These are phyloP conservation scores for Esteya vermicola DNA, from an alignment of 2,329 filamentous ascomycete species.

Conservation along the genomic window DNA sequence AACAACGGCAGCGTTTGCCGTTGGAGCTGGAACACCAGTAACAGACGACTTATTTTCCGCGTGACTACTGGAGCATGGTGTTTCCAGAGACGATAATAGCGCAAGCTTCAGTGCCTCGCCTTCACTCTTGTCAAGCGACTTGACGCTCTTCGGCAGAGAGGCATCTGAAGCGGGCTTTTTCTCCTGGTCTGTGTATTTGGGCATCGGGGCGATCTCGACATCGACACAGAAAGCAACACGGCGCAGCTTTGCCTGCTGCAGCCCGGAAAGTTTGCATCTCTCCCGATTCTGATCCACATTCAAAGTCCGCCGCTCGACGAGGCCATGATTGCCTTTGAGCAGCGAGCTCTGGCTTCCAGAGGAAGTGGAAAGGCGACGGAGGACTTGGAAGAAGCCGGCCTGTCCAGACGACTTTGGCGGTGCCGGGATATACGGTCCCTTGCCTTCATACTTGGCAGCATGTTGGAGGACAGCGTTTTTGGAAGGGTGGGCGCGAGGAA, in stretches of 20 bases:
- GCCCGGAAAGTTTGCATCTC: conserved; percentile 63
- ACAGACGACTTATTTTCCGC: no score
- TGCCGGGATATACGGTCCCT: conserved; percentile 57
- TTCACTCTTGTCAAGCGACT: conserved; percentile 63
- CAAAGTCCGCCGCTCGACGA: conserved; percentile 68
- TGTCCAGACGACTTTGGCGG: conserved; percentile 51
- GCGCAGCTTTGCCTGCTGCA: conserved; percentile 68
- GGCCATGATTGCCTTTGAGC: conserved; percentile 41
- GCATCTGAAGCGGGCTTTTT: conserved; percentile 20
- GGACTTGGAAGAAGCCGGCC: conserved; percentile 65
- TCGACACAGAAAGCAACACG: conserved; percentile 93
- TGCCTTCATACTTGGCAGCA: conserved; percentile 38
- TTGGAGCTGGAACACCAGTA: no score
- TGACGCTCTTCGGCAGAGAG: conserved; percentile 45
- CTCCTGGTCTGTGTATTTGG: conserved; percentile 56
- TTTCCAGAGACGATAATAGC: no score
- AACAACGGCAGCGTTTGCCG: conserved; percentile 18
- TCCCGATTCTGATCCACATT: conserved; percentile 74
- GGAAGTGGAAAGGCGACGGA: conserved; percentile 68
- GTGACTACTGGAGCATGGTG: no score
- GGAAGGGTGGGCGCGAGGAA: conserved; percentile 32
- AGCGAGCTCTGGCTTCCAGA: conserved; percentile 25
- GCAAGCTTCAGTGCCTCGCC: conserved; percentile 59
- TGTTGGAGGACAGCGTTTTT: conserved; percentile 48
- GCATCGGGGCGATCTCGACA: conserved; percentile 85